Evolutionary conservation across 148 eudicot species (phyloP).

Genomic region (Silene conica): DNA sequence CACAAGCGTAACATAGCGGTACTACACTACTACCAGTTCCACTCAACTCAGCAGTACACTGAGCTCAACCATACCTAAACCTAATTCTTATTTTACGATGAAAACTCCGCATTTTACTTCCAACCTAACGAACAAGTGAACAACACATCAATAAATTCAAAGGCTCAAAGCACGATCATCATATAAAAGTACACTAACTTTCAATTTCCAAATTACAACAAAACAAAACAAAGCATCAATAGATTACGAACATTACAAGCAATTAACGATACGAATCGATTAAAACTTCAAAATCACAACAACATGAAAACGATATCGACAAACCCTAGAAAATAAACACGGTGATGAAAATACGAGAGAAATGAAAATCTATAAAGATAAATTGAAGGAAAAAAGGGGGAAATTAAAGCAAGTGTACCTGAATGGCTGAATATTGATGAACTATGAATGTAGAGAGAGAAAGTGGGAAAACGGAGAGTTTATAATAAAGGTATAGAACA

Average conservation of each 20-base stretch:
- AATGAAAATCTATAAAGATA: too few species aligned
- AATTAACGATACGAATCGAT: not conserved
- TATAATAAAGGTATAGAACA: not conserved
- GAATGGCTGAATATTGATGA: not conserved
- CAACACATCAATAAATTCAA: too few species aligned
- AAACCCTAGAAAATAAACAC: conserved; percentile 17
- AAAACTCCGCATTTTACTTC: not conserved
- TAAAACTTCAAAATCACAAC: not conserved
- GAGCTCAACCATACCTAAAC: not conserved
- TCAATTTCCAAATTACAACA: not conserved
- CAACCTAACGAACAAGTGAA: too few species aligned
- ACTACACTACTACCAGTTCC: not conserved
- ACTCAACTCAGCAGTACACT: not conserved
- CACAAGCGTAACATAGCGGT: too few species aligned
- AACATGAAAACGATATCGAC: not conserved
- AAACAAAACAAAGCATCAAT: not conserved
- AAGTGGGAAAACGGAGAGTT: not conserved
- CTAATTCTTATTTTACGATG: not conserved
- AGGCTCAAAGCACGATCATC: too few species aligned
- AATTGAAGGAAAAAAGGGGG: not conserved
- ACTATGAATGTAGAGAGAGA: not conserved
- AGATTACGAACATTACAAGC: not conserved
- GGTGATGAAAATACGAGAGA: too few species aligned
- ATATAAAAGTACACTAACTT: not conserved
- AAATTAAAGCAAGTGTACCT: not conserved